These are phyloP conservation scores for Mycocentrospora acerina DNA, from an alignment of 2,329 filamentous ascomycete genomes.

Conservation along the genomic window DNA sequence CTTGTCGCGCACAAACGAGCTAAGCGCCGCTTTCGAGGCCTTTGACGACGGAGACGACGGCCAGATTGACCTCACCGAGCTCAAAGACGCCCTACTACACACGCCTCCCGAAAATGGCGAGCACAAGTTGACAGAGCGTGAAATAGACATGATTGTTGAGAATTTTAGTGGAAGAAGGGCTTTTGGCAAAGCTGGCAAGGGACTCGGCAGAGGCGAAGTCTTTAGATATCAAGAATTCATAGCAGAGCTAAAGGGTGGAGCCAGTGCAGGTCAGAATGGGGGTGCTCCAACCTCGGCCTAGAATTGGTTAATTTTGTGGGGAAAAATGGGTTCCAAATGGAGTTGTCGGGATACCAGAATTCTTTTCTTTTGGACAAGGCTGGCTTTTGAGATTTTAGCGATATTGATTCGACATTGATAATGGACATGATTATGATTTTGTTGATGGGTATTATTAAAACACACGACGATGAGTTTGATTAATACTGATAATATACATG, in stretches of 20 bases:
- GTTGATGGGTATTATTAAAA: too few species aligned
- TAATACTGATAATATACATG: too few species aligned
- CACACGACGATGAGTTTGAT: too few species aligned
- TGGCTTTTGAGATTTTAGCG: too few species aligned
- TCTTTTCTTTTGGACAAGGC: not conserved
- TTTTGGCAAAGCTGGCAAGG: constrained; percentile 65
- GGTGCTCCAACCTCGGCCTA: constrained; percentile 14
- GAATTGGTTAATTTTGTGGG: not conserved
- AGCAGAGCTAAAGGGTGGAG: constrained; percentile 48
- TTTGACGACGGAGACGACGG: constrained; percentile 97
- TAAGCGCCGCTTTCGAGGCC: constrained; percentile 86
- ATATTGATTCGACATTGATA: too few species aligned
- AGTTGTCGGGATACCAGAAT: not conserved
- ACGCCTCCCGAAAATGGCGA: constrained; percentile 68
- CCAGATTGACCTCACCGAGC: constrained; percentile 79
- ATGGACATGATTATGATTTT: too few species aligned
- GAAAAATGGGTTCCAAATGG: not conserved
- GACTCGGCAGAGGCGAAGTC: constrained; percentile 70
- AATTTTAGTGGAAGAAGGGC: constrained; percentile 83
- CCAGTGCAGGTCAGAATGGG: constrained; percentile 24
- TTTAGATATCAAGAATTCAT: constrained; percentile 96
- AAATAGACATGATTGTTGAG: constrained; percentile 83
- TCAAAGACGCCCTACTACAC: constrained; percentile 79
- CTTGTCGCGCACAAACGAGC: constrained; percentile 75
- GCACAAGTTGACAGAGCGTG: constrained; percentile 45